These are phyloP conservation scores for Pythium phragmiticola DNA, from an alignment of 352 stramenopile genomes.

Conservation along the genomic window DNA sequence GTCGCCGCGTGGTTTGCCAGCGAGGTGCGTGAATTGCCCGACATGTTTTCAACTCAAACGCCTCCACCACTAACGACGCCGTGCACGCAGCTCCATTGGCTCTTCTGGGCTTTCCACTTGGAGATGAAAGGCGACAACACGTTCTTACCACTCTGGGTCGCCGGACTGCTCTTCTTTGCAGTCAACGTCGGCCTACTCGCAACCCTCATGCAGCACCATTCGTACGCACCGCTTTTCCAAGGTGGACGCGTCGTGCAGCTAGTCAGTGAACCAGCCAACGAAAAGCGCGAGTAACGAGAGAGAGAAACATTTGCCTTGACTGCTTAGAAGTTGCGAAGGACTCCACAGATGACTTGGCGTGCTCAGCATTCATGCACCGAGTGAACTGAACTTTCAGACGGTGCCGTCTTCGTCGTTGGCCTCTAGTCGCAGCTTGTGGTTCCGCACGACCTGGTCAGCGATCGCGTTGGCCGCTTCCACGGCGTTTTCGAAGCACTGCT, in stretches of 20 bases:
- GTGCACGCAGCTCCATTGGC: slow-evolving; percentile 73
- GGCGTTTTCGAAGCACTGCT: slow-evolving; percentile 56
- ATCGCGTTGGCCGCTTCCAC: slow-evolving; percentile 56
- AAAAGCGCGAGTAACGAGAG: slow-evolving; percentile 13
- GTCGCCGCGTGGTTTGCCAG: slow-evolving; percentile 71
- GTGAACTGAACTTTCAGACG: neutral
- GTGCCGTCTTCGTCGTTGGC: slow-evolving; percentile 29
- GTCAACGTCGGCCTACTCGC: slow-evolving; percentile 84
- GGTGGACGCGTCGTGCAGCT: slow-evolving; percentile 36
- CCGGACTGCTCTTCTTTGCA: slow-evolving; percentile 86
- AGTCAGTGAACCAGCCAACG: neutral
- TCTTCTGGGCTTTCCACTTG: slow-evolving; percentile 88
- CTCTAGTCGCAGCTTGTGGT: slow-evolving; percentile 52
- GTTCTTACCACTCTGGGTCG: slow-evolving; percentile 87
- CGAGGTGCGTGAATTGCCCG: slow-evolving; percentile 40
- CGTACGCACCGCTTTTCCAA: slow-evolving; percentile 58
- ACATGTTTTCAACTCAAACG: neutral
- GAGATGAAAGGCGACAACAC: slow-evolving; percentile 91
- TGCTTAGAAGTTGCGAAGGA: neutral
- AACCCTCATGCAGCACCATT: slow-evolving; percentile 67
- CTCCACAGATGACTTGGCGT: neutral
- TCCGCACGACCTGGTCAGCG: slow-evolving; percentile 53
- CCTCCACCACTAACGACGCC: neutral
- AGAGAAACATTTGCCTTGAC: neutral
- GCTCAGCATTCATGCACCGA: no score